phyloP scores from a whole-genome alignment of 139 green algal genomes.

The Micractinium conductrix region DNA sequence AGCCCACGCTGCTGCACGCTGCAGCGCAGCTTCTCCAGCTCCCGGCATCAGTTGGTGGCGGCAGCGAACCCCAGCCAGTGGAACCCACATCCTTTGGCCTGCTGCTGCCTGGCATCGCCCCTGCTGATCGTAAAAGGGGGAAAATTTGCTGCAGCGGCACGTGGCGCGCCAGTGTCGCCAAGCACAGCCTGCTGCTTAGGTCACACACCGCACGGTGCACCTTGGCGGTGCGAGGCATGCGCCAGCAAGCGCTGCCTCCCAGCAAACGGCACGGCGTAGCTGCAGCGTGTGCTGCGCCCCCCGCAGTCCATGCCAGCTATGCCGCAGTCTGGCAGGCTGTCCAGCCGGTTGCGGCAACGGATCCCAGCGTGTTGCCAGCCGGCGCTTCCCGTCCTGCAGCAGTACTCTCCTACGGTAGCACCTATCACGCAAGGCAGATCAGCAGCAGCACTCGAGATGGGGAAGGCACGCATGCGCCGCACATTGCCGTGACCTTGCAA shows the following conservation, averaged over 20 bases:
- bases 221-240: not conserved
- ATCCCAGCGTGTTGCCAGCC: no score
- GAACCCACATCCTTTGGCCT: not conserved
- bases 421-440: no score
- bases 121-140: no score
- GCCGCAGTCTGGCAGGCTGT: not conserved
- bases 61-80: not conserved
- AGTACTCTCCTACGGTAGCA: no score
- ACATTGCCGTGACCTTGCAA: no score
- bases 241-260: no score
- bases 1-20: slow-evolving; percentile 5
- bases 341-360: not conserved
- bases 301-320: not conserved
- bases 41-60: not conserved
- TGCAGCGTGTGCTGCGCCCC: not conserved
- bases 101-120: not conserved
- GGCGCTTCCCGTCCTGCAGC: no score
- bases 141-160: no score
- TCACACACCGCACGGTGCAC: not conserved
- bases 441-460: no score
- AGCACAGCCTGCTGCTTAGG: not conserved
- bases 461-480: no score
- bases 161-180: slow-evolving; percentile 1
- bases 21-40: not conserved
- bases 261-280: no score